Evolutionary conservation across 2,329 filamentous ascomycete genomes (phyloP).

Genomic region (Orbilia blumenaviensis): DNA sequence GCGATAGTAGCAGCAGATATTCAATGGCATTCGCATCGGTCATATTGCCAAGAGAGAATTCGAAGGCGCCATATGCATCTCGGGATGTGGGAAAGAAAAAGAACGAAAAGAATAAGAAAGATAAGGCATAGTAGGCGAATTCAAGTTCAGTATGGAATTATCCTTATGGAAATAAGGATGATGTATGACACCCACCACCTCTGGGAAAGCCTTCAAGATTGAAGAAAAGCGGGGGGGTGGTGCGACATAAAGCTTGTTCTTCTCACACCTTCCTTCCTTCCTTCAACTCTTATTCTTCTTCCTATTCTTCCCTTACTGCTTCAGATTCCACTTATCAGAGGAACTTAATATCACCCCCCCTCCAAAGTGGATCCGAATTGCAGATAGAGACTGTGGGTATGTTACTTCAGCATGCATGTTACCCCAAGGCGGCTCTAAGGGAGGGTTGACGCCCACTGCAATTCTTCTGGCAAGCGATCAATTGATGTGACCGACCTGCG

Average conservation of each 20-base stretch:
- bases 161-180: background rate
- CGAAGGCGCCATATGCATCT: too few species aligned
- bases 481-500: conserved; percentile 6
- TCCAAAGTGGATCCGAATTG: background rate
- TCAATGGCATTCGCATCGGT: too few species aligned
- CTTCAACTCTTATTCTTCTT: background rate
- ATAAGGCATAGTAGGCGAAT: background rate
- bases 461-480: conserved; percentile 9
- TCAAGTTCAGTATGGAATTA: background rate
- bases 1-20: too few species aligned
- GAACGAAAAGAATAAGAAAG: background rate
- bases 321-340: background rate
- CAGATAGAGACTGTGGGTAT: background rate
- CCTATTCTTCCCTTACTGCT: background rate
- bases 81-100: background rate
- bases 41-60: background rate
- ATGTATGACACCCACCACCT: background rate
- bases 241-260: too few species aligned
- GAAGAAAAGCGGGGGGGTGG: background rate
- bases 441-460: conserved; percentile 9
- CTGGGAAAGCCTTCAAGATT: background rate
- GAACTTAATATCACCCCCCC: background rate
- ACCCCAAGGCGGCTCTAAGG: background rate
- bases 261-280: too few species aligned
- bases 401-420: too few species aligned